A percentile compares a stretch with the other conserved stretches of the same genome.
Evolutionary conservation across 1,284 basidiomycete species (phyloP).

Genomic region (Rhodotorula sp.): DNA sequence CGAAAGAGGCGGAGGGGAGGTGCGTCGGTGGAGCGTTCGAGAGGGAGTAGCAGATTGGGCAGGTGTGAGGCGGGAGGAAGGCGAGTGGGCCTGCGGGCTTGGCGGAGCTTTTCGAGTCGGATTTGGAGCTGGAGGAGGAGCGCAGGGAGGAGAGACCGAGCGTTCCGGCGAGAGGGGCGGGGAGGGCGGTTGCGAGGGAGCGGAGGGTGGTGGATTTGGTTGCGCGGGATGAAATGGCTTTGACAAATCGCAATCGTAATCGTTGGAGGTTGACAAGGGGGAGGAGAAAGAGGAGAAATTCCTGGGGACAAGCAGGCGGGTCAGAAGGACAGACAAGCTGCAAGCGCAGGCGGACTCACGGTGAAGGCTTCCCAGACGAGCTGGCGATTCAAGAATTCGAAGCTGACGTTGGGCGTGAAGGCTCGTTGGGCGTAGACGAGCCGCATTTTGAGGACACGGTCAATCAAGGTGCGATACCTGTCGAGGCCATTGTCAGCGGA

Average conservation of each 20-base stretch:
- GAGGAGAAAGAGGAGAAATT: conserved; percentile 89
- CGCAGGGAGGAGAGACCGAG: conserved; percentile 22
- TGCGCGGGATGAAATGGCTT: conserved; percentile 44
- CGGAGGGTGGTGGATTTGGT: conserved; percentile 19
- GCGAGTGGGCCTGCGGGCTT: conserved; percentile 46
- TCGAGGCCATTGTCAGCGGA: background rate
- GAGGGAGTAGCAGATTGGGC: conserved; percentile 52
- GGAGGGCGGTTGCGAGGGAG: conserved; percentile 40
- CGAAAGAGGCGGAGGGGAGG: conserved; percentile 10
- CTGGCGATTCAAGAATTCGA: conserved; percentile 98
- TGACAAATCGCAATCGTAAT: conserved; percentile 59
- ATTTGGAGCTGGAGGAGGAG: conserved; percentile 36
- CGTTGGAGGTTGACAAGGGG: conserved; percentile 71
- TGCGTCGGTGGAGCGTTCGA: conserved; percentile 6
- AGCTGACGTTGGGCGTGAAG: conserved; percentile 81
- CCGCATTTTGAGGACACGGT: conserved; percentile 74
- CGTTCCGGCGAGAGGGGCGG: conserved; percentile 44
- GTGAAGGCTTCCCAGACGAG: conserved; percentile 99
- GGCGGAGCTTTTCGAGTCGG: background rate
- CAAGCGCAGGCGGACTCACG: conserved; percentile 15
- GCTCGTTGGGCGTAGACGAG: conserved; percentile 71
- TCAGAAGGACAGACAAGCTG: background rate
- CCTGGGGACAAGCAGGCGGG: conserved; percentile 55
- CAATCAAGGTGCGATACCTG: conserved; percentile 81
- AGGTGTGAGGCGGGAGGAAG: conserved; percentile 47